Evolutionary conservation across 208 protist species (phyloP), one percentile per base, ranked within the genome.

Genomic region (Plasmodiophora brassicae): DNA sequence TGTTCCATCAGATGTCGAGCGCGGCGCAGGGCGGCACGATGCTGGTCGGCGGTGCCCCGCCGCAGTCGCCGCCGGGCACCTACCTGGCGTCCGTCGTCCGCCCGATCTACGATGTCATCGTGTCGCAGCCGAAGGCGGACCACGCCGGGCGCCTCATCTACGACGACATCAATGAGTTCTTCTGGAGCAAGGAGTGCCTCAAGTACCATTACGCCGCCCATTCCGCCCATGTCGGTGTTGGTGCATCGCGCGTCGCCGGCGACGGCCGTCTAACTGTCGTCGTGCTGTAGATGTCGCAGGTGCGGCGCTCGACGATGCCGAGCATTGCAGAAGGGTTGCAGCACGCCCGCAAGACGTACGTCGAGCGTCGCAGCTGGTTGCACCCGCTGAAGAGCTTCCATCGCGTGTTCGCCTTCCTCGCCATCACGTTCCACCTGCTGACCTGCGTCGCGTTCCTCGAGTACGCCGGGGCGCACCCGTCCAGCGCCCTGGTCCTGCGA

Each of bases 141-240:
- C 88, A 89, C 72, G 72, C 65, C 22, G 0, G 20, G 1, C 41
- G 46, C 44, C 0, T 1, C 20, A 91, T 89, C 87, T 91, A 91
- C 57, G 89, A 91, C 84, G 89, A 91, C 71, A 71, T 90, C 87
- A 91, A 91, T 54, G 89, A 91, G 87, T 91, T 91, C 43, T 91
- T 91, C 44, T 91, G 89, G 89, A 46, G 35, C 0, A 1, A 0
- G 1, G 41, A 86, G 44, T 89, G 87, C 83, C 87, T 91, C 25
- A 25, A 88, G 22, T 90, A 85, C 46, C 78, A 54, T 1, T 87
- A 90, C 50, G 22, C 50, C 32, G 45, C 28, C 1, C 41, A 25
- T 10, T 36, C 72, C 43, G 45, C 39, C n/a, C 45, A 65, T 1
- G 85, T 32, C 1, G 71, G 45, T 22, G 38, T 1, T 28, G 71